Evolutionary conservation across 805 yeast genomes (phyloP).

Genomic region (Clavispora phyllophila): DNA sequence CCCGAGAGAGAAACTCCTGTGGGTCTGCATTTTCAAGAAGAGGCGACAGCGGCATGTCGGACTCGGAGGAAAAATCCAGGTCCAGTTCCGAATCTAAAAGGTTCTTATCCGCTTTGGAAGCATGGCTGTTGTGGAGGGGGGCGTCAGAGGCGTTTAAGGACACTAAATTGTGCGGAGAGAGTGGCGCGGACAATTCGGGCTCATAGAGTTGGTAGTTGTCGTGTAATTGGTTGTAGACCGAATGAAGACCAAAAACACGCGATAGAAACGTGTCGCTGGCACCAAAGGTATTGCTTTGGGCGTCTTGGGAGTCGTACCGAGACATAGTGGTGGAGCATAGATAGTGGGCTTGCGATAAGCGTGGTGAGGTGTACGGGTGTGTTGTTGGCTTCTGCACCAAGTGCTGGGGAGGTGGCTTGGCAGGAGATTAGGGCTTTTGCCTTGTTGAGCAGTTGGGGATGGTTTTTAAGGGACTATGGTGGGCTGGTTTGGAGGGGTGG

Average conservation of each 20-base stretch:
- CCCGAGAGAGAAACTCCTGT: not conserved
- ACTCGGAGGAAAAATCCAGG: constrained; percentile 27
- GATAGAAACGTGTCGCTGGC: constrained; percentile 54
- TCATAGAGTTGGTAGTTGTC: constrained; percentile 38
- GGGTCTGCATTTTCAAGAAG: constrained; percentile 2
- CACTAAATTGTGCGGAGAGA: not conserved
- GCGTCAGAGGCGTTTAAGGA: not conserved
- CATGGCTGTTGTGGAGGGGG: not conserved
- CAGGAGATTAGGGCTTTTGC: not conserved
- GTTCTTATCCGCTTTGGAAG: constrained; percentile 9
- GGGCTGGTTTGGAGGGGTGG: too few species aligned
- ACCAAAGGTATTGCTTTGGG: constrained; percentile 1
- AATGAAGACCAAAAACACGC: constrained; percentile 54
- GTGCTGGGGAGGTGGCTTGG: too few species aligned
- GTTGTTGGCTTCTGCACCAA: too few species aligned
- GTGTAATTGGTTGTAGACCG: constrained; percentile 37
- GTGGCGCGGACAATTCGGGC: constrained; percentile 1
- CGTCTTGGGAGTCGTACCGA: not conserved
- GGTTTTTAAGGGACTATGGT: too few species aligned
- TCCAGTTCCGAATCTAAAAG: constrained; percentile 31
- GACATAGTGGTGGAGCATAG: constrained; percentile 5
- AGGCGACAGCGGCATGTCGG: constrained; percentile 17
- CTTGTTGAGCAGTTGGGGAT: too few species aligned
- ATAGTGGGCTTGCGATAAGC: not conserved
- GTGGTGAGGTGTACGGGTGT: not conserved